These are phyloP conservation scores for Russula lepida DNA, from an alignment of 768 basidiomycete species.

Conservation along the genomic window DNA sequence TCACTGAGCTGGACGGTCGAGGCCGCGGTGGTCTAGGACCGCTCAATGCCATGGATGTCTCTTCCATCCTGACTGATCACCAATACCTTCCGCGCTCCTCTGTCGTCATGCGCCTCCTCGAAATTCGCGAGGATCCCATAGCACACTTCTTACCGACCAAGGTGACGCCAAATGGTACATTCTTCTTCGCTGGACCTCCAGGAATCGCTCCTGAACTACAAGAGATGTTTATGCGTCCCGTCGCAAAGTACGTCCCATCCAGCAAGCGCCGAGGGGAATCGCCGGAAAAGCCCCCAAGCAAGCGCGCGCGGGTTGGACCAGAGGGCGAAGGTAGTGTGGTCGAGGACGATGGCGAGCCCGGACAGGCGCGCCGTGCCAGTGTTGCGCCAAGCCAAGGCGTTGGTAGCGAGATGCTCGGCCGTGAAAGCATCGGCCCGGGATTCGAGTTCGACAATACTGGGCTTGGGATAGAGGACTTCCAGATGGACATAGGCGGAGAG, in stretches of 20 bases:
- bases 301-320: conserved; percentile 48
- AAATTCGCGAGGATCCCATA: conserved; percentile 78
- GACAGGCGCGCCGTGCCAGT: conserved; percentile 65
- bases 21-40: conserved; percentile 43
- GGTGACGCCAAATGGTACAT: conserved; percentile 58
- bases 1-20: conserved; percentile 74
- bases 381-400: conserved; percentile 48
- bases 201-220: conserved; percentile 75
- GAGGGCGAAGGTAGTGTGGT: conserved; percentile 31
- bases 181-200: conserved; percentile 79
- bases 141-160: conserved; percentile 81
- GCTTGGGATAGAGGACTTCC: conserved; percentile 56
- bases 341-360: conserved; percentile 50
- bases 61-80: conserved; percentile 69
- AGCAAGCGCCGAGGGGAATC: conserved; percentile 54
- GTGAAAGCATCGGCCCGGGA: conserved; percentile 20
- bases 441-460: conserved; percentile 58
- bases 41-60: conserved; percentile 48
- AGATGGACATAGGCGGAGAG: conserved; percentile 55
- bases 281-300: conserved; percentile 46
- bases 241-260: conserved; percentile 35
- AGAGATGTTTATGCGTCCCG: conserved; percentile 76
- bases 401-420: conserved; percentile 47
- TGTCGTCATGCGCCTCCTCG: conserved; percentile 75
- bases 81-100: conserved; percentile 81